These are phyloP conservation scores for Fusarium mangiferae DNA, from an alignment of 2,329 filamentous ascomycete species.

Conservation along the genomic window DNA sequence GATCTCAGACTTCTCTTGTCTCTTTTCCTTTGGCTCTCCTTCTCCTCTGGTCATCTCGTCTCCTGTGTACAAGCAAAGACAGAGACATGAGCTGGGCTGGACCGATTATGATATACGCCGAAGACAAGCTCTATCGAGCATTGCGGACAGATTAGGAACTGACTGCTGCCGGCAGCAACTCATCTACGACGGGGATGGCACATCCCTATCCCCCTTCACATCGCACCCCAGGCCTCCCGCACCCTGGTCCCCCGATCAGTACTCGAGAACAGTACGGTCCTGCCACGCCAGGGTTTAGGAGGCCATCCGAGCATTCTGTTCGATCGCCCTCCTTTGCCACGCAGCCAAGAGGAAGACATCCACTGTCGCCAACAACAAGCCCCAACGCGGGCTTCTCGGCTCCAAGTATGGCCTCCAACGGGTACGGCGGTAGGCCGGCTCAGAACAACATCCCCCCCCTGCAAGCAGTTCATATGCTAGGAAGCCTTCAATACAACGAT, in stretches of 20 bases:
- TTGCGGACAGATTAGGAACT: conserved; percentile 28
- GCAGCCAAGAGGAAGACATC: conserved; percentile 59
- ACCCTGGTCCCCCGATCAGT: conserved; percentile 60
- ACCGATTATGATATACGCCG: conserved; percentile 5
- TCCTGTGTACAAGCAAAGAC: neutral
- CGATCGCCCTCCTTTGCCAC: conserved; percentile 64
- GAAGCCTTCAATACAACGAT: conserved; percentile 71
- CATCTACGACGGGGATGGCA: conserved; percentile 66
- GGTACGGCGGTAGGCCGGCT: conserved; percentile 48
- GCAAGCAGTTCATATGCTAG: conserved; percentile 60
- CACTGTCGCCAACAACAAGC: conserved; percentile 64
- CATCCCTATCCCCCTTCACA: conserved; percentile 59
- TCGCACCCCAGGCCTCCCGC: conserved; percentile 62
- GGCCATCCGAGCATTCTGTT: conserved; percentile 59
- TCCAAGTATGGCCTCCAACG: conserved; percentile 61
- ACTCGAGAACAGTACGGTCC: conserved; percentile 65
- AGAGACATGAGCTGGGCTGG: conserved; percentile 5
- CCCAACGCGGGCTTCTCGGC: conserved; percentile 58
- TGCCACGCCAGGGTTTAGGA: conserved; percentile 62
- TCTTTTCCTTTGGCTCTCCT: neutral
- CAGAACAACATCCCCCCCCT: conserved; percentile 63
- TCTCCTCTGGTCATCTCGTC: neutral
- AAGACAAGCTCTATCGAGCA: conserved; percentile 4
- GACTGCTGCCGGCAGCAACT: conserved; percentile 54
- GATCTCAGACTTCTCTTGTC: neutral